Base-by-base conservation (phyloP, 73 alveolate genomes). In the Symbiodinium pilosum region DNA sequence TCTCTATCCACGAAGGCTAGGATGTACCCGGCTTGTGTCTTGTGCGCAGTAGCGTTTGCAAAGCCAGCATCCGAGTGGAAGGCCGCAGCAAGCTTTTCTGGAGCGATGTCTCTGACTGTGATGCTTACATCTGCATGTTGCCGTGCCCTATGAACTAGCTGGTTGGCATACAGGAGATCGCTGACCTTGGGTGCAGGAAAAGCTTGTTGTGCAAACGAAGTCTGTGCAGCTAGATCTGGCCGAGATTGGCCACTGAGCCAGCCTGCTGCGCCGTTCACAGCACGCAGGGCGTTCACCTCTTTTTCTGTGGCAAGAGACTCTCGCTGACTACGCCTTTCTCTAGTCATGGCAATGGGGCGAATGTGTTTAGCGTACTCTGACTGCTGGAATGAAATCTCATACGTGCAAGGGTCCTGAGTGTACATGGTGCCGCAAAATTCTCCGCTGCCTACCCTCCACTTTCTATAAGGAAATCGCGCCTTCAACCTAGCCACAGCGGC, bases 251-350 rank as follows among this genome's bases (percentile, higher is more conserved):
- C 18, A 6, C 43, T 43, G 4, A 69, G 84, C 84, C 84, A 69
- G 42, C n/a, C n/a, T 5, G 84, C 84, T 32, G 84, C 84, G 4
- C 84, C 84, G n/a, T 87, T 87, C 34, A 87, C 34, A 3, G 94
- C 94, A 0, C 94, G 2, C 18, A 87, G 32, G 24, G 86, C 85
- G 0, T 83, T 24, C 2, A 87, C 68, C 32, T 87, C 94, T n/a
- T 34, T 32, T 0, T 59, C 86, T 24, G 94, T 20, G 83, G 94
- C 94, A 4, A 4, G 11, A 34, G 85, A 84, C 30, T 87, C 94
- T 36, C 71, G 41, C 43, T 87, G 39, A 3, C 21, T n/a, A 0
- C 18, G 43, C 0, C 94, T 30, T 0, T 59, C 94, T 40, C 26
- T 36, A 16, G 43, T 18, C 81, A 59, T 1, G 32, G 32, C 1